Evolutionary conservation across 2,329 filamentous ascomycete species (phyloP).

Genomic region (Cytospora piceicola): DNA sequence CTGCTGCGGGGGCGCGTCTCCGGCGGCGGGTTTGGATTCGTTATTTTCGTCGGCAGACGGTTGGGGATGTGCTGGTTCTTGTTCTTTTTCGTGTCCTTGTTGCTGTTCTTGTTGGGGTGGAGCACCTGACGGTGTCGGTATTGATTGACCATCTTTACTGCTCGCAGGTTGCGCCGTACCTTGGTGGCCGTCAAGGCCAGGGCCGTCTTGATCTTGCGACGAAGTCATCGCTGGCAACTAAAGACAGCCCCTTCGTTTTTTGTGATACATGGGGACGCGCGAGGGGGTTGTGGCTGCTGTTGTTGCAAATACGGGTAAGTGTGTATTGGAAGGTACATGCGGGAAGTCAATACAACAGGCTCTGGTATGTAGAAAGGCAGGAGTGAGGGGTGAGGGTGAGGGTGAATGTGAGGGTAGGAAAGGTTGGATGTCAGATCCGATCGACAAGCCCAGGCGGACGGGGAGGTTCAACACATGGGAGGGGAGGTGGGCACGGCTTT

Average conservation of each 20-base stretch:
- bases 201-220: conserved; percentile 26
- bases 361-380: background rate
- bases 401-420: background rate
- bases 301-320: background rate
- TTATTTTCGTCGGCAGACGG: background rate
- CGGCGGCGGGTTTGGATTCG: conserved; percentile 1
- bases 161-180: conserved; percentile 4
- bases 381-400: background rate
- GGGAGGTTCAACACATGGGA: conserved; percentile 8
- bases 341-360: background rate
- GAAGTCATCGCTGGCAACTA: conserved; percentile 29
- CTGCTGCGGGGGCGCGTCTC: background rate
- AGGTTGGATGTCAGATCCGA: conserved; percentile 16
- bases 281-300: conserved; percentile 2
- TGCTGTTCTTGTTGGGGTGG: background rate
- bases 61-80: background rate
- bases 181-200: conserved; percentile 12
- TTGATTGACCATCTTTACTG: background rate
- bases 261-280: conserved; percentile 20
- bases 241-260: conserved; percentile 22
- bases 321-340: conserved; percentile 13
- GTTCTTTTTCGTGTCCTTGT: background rate
- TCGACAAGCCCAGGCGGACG: conserved; percentile 7
- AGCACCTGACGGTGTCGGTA: background rate
- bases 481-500: conserved; percentile 18